These are phyloP conservation scores for Russula ochroleuca DNA, from an alignment of 768 basidiomycete genomes.

Conservation along the genomic window DNA sequence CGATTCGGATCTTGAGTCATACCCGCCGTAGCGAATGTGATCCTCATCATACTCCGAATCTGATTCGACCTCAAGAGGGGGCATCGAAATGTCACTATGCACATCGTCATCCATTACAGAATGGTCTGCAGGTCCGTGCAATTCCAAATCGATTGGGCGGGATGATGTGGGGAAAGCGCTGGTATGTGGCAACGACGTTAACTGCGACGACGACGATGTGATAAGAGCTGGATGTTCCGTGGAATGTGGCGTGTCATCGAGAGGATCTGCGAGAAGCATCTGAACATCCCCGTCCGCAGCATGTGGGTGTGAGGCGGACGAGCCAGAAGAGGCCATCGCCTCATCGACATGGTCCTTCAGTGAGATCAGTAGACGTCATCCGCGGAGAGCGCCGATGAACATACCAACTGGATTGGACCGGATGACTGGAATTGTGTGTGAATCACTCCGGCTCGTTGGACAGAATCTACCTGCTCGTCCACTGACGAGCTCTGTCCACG, in stretches of 20 bases:
- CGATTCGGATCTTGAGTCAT: conserved; percentile 23
- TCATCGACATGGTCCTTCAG: not conserved
- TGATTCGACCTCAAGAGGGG: conserved; percentile 17
- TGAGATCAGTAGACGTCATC: conserved; percentile 18
- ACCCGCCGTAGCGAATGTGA: not conserved
- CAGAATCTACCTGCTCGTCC: conserved; percentile 3
- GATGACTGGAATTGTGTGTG: not conserved
- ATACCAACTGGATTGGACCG: conserved; percentile 2
- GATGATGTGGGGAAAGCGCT: not conserved
- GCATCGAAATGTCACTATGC: conserved; percentile 23
- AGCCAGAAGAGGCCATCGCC: not conserved
- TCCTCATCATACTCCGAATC: conserved; percentile 24
- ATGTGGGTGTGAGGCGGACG: not conserved
- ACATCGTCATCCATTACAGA: conserved; percentile 12
- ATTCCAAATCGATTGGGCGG: not conserved
- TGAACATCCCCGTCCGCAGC: conserved; percentile 11
- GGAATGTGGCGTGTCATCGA: not conserved
- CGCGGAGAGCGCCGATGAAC: not conserved
- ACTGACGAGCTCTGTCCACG: conserved; percentile 9
- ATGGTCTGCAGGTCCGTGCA: not conserved
- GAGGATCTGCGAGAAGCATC: conserved; percentile 6
- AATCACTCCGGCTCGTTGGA: not conserved
- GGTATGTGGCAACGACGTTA: conserved; percentile 1
- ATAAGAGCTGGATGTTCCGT: not conserved
- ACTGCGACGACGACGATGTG: conserved; percentile 6